A percentile compares a stretch with the other conserved stretches of the same genome.
These are phyloP conservation scores for Pleurotus sapidus DNA, from an alignment of 768 basidiomycete species.

Conservation along the genomic window DNA sequence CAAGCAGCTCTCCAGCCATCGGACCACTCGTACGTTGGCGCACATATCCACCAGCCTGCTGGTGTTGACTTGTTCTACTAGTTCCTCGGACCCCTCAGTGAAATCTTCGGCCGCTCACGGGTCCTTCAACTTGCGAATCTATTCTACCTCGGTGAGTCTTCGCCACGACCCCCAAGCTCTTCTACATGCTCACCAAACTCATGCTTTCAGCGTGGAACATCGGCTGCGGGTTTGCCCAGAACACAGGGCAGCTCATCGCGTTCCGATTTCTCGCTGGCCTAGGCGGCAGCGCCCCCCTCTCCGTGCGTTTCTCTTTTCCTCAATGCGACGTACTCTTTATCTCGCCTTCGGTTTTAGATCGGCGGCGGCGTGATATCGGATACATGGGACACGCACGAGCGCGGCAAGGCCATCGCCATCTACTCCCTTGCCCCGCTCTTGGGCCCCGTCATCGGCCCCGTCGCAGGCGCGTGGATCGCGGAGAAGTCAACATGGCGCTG, in stretches of 20 bases:
- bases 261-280: constrained; percentile 71
- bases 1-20: constrained; percentile 32
- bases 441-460: constrained; percentile 62
- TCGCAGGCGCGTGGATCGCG: no score
- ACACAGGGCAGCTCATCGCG: constrained; percentile 52
- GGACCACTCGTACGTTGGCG: constrained; percentile 42
- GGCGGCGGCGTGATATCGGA: constrained; percentile 69
- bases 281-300: constrained; percentile 69
- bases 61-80: constrained; percentile 10
- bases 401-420: constrained; percentile 61
- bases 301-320: constrained; percentile 41
- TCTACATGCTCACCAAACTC: not conserved
- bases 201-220: constrained; percentile 49
- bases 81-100: constrained; percentile 62
- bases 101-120: constrained; percentile 64
- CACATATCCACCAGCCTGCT: not conserved
- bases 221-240: constrained; percentile 65
- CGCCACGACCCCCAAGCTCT: not conserved
- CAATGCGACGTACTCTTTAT: constrained; percentile 32
- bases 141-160: constrained; percentile 54
- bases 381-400: constrained; percentile 57
- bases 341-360: constrained; percentile 24
- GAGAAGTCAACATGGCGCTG: no score
- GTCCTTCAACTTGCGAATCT: constrained; percentile 63
- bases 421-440: constrained; percentile 65